Base-by-base conservation (phyloP, 306 rosid species). In the Gynostemma pentaphyllum region DNA sequence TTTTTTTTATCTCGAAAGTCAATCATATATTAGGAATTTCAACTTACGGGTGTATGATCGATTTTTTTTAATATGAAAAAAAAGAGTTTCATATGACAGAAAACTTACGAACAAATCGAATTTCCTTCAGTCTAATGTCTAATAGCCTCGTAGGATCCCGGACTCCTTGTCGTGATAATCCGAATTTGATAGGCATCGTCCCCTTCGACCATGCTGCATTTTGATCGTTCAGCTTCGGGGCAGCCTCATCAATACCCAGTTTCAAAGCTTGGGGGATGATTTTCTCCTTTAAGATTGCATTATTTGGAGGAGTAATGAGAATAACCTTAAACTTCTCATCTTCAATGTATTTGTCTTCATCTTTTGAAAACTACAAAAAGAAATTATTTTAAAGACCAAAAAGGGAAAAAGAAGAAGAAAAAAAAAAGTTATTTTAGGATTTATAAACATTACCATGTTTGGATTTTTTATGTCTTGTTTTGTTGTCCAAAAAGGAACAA, bases 91-190 rank as follows among this genome's bases (percentile, higher is more conserved):
- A n/a, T n/a, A n/a, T n/a, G n/a, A n/a, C n/a, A n/a, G n/a, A n/a
- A n/a, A n/a, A 74, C 92, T 86, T 36, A 89, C 97, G 71, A 21
- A 54, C 27, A 62, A 89, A 89, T 60, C 77, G 70, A 80, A 89
- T 81, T 70, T 89, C 89, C 48, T 69, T 80, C 46, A 95, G 95
- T 45, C 86, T 80, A 70, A 89, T 80, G 66, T 82, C 89, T 55
- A 89, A 76, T 50, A 86, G 66, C 51, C 72, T 78, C 18, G 66
- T 68, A n/a, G n/a, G n/a, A 74, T 66, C 80, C 95, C 86, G 86
- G 74, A 70, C 75, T 72, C 47, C 57, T 45, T 48, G 62, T n/a
- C 59, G 21, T n/a, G 40, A 27, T 45, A 29, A 54, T 46, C 54
- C 55, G 10, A 66, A 44, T 44, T 44, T 21, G 6, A 44, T 15